phyloP scores from a whole-genome alignment of 163 green algal genomes.

The Scenedesmus sp. region DNA sequence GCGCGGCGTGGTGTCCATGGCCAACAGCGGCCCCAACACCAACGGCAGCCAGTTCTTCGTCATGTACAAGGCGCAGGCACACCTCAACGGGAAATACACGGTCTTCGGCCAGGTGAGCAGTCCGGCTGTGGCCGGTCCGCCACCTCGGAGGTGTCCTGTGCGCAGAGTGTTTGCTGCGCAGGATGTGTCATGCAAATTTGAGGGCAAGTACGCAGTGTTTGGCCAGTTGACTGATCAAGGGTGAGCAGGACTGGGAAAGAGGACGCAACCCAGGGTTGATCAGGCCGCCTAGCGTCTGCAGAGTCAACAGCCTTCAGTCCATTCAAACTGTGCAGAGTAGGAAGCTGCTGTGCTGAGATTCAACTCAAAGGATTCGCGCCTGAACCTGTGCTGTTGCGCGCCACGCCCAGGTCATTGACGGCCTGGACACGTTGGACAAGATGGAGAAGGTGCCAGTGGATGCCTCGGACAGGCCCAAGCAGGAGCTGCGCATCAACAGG shows the following conservation, averaged over 20 bases:
- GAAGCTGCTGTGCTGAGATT: too few relatives aligned
- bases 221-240: too few relatives aligned
- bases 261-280: too few relatives aligned
- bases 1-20: conserved; percentile 92
- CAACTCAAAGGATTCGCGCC: background rate
- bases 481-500: conserved; percentile 89
- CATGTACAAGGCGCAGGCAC: conserved; percentile 91
- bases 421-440: conserved; percentile 93
- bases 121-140: background rate
- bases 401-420: conserved; percentile 91
- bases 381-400: background rate
- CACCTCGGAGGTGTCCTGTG: too few relatives aligned
- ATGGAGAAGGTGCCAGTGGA: conserved; percentile 95
- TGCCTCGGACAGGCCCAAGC: conserved; percentile 80
- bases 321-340: too few relatives aligned
- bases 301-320: too few relatives aligned
- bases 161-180: too few relatives aligned
- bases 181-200: too few relatives aligned
- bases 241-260: too few relatives aligned
- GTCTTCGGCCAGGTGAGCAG: conserved; percentile 60
- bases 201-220: too few relatives aligned
- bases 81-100: conserved; percentile 91
- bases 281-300: too few relatives aligned
- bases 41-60: conserved; percentile 93
- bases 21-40: conserved; percentile 92